Evolutionary conservation across 1,284 basidiomycete species (phyloP).

Genomic region (Leucoagaricus sp.): DNA sequence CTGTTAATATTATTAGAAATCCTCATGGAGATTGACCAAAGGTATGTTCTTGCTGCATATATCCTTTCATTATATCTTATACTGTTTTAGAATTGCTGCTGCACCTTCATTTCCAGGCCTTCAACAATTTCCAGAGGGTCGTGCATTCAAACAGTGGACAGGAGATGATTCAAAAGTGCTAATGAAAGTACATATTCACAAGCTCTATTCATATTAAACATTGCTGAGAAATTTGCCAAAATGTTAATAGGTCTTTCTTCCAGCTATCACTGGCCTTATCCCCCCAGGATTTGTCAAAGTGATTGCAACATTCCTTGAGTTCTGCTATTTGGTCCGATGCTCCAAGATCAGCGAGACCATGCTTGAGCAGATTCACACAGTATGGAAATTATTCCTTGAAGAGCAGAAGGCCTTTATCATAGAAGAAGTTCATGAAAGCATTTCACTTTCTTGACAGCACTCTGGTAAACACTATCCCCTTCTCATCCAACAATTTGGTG

Average conservation of each 20-base stretch:
- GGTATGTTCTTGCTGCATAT: no score
- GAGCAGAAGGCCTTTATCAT: conserved; percentile 30
- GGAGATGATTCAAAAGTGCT: conserved; percentile 21
- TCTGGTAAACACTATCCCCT: conserved; percentile 26
- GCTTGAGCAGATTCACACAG: conserved; percentile 24
- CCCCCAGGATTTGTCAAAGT: conserved; percentile 24
- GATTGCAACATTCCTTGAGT: conserved; percentile 29
- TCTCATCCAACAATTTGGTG: conserved; percentile 27
- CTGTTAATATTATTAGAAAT: no score
- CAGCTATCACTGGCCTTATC: conserved; percentile 28
- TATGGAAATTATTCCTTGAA: conserved; percentile 28
- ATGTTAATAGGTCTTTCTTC: conserved; percentile 25
- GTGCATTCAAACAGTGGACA: conserved; percentile 16
- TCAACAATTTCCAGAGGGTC: conserved; percentile 5
- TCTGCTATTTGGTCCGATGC: conserved; percentile 34
- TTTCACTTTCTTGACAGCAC: conserved; percentile 20
- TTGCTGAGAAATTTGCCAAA: not conserved
- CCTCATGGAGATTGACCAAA: not conserved
- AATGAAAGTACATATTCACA: conserved; percentile 24
- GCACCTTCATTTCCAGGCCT: conserved; percentile 7
- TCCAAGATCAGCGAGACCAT: conserved; percentile 20
- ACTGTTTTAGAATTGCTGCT: conserved; percentile 3
- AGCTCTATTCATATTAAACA: not conserved
- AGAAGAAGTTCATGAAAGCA: conserved; percentile 7
- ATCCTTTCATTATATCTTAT: no score